Evolutionary conservation across 1,284 basidiomycete species (phyloP), one percentile per base, ranked within the genome.

Genomic region (Pascua guehoae): DNA sequence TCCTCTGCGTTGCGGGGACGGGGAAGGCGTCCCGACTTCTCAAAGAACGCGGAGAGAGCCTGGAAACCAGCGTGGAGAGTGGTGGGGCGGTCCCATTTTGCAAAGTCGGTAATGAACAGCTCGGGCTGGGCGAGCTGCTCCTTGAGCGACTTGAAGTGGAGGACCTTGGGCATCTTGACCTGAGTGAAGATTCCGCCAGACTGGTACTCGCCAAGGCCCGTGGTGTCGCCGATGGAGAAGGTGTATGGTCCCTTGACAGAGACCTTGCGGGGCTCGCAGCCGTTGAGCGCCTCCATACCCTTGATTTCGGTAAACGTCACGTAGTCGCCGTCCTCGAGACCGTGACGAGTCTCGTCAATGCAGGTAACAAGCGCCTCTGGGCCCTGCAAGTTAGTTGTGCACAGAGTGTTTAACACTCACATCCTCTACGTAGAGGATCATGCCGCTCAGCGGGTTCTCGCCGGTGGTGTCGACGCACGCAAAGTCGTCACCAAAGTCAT

Each of bases 301-400:
- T 96, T 88, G 46, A 99, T 85, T 80, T 99, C 96, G n/a, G 86
- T 84, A 80, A 99, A 98, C 5, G 94, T 94, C 18, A 98, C 95
- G 69, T 88, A 98, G 76, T 98, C 92, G 24, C 96, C 96, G 75
- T 98, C 96, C 78, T 98, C 91, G 15, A 99, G 84, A 37, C 96
- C 96, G 74, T 98, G 96, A 58, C 96, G 85, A 7, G 95, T 91
- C 80, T 99, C 96, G 69, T 98, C 96, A 58, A 98, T 80, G 72
- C 94, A 97, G 11, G 96, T 97, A 7, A 98, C 96, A 15, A 98
- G 78, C 17, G 88, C 94, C 53, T 98, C 92, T 40, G 82, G 80
- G 64, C 88, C 87, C 89, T 93, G 58, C 63, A 1, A 15, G 51
- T 43, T n/a, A 42, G 24, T 32, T 32, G 24, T 32, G 11, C 48